Base-by-base conservation (phyloP, 2,329 filamentous ascomycete species). In the Neoascochyta sp. region DNA sequence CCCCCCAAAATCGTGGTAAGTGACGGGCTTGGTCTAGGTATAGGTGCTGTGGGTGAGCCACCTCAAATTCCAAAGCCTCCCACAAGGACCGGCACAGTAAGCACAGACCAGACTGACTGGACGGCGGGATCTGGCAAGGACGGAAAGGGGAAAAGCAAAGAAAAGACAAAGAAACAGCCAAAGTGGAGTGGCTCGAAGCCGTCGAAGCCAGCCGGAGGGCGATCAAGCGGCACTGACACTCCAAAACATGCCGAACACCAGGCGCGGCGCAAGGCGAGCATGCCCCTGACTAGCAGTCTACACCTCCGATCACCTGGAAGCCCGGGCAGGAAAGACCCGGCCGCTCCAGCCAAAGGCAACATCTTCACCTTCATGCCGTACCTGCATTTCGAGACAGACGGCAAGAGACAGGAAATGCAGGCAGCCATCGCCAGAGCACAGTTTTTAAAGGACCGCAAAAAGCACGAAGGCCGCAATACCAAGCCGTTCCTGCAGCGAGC, bases 351-450 rank as follows among this genome's bases (percentile, higher is more conserved):
- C 16, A 51, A 60, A 39, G 41, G 52, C 28, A 60, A 66, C 47
- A 43, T 69, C 35, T 57, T 62, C 52, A 41, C 70, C 37, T 73
- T 78, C 60, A 80, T 81, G 75, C 78, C 78, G 0, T 82, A 80
- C 45, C 59, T 82, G 3, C 78, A 81, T 48, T 81, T 80, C 28
- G 78, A 82, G 47, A 78, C 76, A 0, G 68, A 78, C 25, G 63
- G 69, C 26, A 62, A 69, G 10, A 65, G 75, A 7, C 62, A 65
- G 29, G 69, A 71, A 43, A 80, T 82, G 77, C 73, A 74, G 31
- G 61, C 70, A 11, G 70, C 73, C 2, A 78, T 75, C 20, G 54
- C 63, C 16, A 59, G 28, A 45, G 64, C 51, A 34, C 47, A 60
- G 17, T 28, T 27, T 9, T 24, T 54, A 9, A 55, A 50, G 27